These are phyloP conservation scores for Nakaseomyces delphensis DNA, from an alignment of 1,139 yeast species.

Conservation along the genomic window DNA sequence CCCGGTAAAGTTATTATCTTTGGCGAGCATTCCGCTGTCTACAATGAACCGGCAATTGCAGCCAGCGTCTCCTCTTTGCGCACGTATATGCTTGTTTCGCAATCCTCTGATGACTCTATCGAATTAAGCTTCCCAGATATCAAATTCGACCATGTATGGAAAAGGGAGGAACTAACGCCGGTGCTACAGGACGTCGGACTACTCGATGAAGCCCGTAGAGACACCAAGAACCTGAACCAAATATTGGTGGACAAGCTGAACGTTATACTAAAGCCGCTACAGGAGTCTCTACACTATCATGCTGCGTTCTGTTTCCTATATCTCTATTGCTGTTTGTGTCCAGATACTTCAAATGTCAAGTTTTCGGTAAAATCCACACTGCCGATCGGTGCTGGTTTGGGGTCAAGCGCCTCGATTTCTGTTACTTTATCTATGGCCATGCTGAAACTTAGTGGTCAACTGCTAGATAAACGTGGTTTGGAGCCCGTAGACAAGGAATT, in stretches of 20 bases:
- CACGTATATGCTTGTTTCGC: conserved; percentile 63
- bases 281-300: conserved; percentile 56
- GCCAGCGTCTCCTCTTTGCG: conserved; percentile 35
- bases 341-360: conserved; percentile 41
- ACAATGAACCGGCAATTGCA: conserved; percentile 52
- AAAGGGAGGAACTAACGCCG: conserved; percentile 12
- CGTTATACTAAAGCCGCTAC: conserved; percentile 35
- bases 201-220: conserved; percentile 12
- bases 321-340: conserved; percentile 55
- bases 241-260: conserved; percentile 29
- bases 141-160: conserved; percentile 55
- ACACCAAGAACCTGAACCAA: conserved; percentile 43
- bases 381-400: conserved; percentile 96
- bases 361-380: conserved; percentile 72
- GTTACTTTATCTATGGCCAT: conserved; percentile 79
- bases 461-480: conserved; percentile 55
- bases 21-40: conserved; percentile 97
- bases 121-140: conserved; percentile 81
- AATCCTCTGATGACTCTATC: conserved; percentile 35
- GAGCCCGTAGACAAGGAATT: conserved; percentile 46
- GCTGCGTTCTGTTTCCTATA: conserved; percentile 84
- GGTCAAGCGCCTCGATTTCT: conserved; percentile 86
- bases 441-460: conserved; percentile 45
- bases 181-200: conserved; percentile 3
- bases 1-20: conserved; percentile 95